phyloP scores from a whole-genome alignment of 2,329 filamentous ascomycete genomes.

The Lasiodiplodia sp. region DNA sequence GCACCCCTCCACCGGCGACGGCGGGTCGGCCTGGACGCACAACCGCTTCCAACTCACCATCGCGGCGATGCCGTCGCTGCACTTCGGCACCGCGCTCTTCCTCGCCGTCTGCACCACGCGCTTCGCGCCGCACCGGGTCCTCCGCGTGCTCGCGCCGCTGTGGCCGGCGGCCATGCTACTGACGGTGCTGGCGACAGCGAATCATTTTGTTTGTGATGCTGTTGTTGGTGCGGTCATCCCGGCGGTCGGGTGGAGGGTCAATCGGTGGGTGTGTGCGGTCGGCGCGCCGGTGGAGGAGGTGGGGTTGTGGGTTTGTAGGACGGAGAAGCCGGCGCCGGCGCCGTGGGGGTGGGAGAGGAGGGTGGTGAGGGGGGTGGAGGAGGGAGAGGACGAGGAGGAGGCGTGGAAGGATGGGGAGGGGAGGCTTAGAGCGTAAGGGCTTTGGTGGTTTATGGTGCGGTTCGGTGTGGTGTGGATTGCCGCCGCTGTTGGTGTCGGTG shows the following conservation, averaged over 20 bases:
- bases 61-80: constrained; percentile 59
- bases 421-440: not conserved
- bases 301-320: constrained; percentile 34
- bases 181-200: constrained; percentile 52
- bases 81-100: constrained; percentile 54
- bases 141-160: constrained; percentile 49
- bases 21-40: constrained; percentile 48
- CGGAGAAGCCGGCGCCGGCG: constrained; percentile 34
- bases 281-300: constrained; percentile 32
- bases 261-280: constrained; percentile 10
- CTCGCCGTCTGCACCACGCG: constrained; percentile 45
- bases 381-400: not conserved
- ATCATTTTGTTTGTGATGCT: constrained; percentile 51
- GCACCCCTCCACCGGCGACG: constrained; percentile 38
- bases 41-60: constrained; percentile 58
- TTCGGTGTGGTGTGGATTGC: not conserved
- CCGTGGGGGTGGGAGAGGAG: constrained; percentile 3
- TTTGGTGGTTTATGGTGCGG: not conserved
- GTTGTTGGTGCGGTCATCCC: constrained; percentile 46
- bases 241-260: constrained; percentile 45
- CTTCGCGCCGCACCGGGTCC: constrained; percentile 51
- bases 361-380: no score
- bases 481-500: no score
- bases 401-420: constrained; percentile 1
- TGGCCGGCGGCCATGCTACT: constrained; percentile 55